Conservation (phyloP, 352 stramenopile species). For the Phytopythium boreale region DNA sequence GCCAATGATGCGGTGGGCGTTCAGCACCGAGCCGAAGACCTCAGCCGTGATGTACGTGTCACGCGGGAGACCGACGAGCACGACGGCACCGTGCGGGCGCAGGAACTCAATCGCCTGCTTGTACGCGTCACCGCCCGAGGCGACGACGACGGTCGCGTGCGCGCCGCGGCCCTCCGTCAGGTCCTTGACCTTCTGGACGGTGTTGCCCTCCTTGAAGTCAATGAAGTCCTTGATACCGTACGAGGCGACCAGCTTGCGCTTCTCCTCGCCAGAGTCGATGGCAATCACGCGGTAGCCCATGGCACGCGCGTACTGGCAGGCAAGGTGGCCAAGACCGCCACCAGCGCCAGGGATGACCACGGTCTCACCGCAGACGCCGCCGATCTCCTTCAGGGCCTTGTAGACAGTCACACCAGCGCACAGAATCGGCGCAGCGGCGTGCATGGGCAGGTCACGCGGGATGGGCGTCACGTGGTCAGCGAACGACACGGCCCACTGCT, state of each 20-base stretch:
- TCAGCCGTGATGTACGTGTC: constrained; percentile 36
- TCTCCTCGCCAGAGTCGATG: constrained; percentile 64
- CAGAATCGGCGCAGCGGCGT: constrained; percentile 58
- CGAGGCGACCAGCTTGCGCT: constrained; percentile 52
- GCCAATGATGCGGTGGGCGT: constrained; percentile 45
- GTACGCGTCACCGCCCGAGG: constrained; percentile 52
- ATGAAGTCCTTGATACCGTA: constrained; percentile 77
- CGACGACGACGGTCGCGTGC: constrained; percentile 78
- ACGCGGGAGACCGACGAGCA: constrained; percentile 73
- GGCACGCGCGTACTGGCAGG: constrained; percentile 66
- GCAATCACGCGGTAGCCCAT: constrained; percentile 73
- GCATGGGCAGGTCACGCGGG: constrained; percentile 41
- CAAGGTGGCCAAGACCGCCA: constrained; percentile 83
- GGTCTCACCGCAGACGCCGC: constrained; percentile 37
- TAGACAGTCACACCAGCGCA: constrained; percentile 89
- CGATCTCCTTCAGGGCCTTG: constrained; percentile 70
- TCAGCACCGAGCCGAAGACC: constrained; percentile 31
- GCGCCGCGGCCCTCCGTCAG: constrained; percentile 40
- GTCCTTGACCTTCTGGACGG: constrained; percentile 38
- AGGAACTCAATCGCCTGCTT: constrained; percentile 56
- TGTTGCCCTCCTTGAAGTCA: constrained; percentile 56
- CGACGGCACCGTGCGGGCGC: constrained; percentile 52
- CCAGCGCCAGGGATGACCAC: constrained; percentile 62
- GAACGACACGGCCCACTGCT: constrained; percentile 71
- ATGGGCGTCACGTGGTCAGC: constrained; percentile 71